phyloP scores from a whole-genome alignment of 148 eudicot species.

The Spergularia bocconei region DNA sequence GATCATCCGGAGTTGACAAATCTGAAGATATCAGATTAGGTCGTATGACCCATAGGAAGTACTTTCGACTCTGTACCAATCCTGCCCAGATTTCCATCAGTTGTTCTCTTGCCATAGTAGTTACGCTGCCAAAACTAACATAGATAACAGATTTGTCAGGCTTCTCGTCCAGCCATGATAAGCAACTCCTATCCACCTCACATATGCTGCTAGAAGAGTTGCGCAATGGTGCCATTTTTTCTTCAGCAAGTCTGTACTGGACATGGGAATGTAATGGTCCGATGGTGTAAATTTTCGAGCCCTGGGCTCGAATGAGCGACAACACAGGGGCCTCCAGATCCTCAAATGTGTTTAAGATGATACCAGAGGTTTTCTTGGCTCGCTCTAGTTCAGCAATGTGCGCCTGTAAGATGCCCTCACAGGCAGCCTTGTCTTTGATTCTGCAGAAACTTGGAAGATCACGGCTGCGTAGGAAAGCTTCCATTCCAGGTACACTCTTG shows the following conservation, averaged over 20 bases:
- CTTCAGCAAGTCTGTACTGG: constrained; percentile 11
- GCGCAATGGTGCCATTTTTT: not conserved
- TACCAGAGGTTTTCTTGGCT: not conserved
- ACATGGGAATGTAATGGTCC: constrained; percentile 52
- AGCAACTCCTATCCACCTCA: constrained; percentile 42
- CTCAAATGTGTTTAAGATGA: constrained; percentile 50
- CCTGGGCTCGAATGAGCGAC: constrained; percentile 25
- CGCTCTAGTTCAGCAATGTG: not conserved
- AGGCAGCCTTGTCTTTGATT: constrained; percentile 6
- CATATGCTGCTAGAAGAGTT: constrained; percentile 25
- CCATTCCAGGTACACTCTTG: constrained; percentile 33
- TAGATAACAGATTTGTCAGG: constrained; percentile 43
- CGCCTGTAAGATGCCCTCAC: not conserved
- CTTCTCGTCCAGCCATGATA: constrained; percentile 47
- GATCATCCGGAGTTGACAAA: constrained; percentile 10
- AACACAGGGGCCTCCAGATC: constrained; percentile 38
- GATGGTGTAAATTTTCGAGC: constrained; percentile 32
- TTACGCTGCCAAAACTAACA: constrained; percentile 51
- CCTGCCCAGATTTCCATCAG: constrained; percentile 54
- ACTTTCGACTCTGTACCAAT: constrained; percentile 39
- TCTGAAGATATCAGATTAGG: constrained; percentile 27
- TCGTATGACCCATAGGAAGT: constrained; percentile 53
- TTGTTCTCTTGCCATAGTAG: constrained; percentile 30
- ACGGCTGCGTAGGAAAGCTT: constrained; percentile 30
- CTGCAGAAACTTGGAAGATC: constrained; percentile 42